These are phyloP conservation scores for Solanum pinnatisectum DNA, from an alignment of 257 asterid genomes.

Conservation along the genomic window DNA sequence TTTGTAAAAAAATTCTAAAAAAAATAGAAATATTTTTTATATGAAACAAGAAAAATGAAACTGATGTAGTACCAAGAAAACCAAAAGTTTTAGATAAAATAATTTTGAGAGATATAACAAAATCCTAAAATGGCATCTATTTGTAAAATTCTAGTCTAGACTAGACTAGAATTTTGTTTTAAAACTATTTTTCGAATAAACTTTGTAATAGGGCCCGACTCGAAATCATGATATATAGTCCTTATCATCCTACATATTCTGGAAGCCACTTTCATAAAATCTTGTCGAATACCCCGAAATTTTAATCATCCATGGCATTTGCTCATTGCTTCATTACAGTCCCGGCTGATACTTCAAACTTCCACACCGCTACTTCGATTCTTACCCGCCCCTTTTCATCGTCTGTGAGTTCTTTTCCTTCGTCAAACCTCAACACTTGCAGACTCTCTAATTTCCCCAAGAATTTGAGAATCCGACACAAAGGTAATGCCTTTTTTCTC, in stretches of 20 bases:
- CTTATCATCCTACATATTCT: background rate
- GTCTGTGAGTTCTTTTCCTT: conserved; percentile 5
- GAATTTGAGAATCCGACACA: conserved; percentile 13
- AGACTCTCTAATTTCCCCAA: conserved; percentile 14
- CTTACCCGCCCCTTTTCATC: conserved; percentile 15
- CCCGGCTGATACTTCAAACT: conserved; percentile 22
- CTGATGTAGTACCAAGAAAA: too few relatives aligned
- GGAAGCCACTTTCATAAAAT: background rate
- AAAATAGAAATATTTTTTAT: too few relatives aligned
- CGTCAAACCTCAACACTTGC: conserved; percentile 12
- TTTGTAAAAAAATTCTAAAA: too few relatives aligned
- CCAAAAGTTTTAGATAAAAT: background rate
- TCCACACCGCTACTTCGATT: conserved; percentile 12
- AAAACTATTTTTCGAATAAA: background rate
- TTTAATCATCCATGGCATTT: conserved; percentile 40
- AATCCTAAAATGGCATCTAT: background rate
- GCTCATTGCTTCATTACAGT: conserved; percentile 35
- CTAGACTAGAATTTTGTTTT: background rate
- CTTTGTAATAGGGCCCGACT: background rate
- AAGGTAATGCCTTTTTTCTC: conserved; percentile 24
- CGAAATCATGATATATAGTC: background rate
- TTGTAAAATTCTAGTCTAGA: background rate
- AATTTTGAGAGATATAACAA: background rate
- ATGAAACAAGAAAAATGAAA: too few relatives aligned
- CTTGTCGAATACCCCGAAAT: background rate